Base-by-base conservation (phyloP, 2,329 filamentous ascomycete genomes). In the Cercospora nicotianae region DNA sequence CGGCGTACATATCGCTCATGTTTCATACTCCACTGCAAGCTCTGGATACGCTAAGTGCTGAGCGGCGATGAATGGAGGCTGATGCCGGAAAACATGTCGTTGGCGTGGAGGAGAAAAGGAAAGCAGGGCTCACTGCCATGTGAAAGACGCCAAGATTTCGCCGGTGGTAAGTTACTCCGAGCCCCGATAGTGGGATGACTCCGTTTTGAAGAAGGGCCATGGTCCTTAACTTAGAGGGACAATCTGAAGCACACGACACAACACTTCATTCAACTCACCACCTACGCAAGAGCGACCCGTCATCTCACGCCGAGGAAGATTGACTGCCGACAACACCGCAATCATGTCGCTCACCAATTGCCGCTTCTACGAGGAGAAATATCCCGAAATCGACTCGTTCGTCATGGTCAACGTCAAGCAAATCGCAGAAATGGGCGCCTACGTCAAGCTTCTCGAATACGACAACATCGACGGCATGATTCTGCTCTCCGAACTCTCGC, bases 391-490 rank as follows among this genome's bases (percentile, higher is more conserved):
- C 80, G 95, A 99, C 84, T 96, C 93, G 87, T 98, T 97, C 84
- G 96, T 99, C 80, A 99, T 99, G 95, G 95, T 99, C 81, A 99
- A 98, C 83, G 95, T 98, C 77, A 96, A 97, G 88, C 93, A 97
- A 91, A 99, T 99, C 80, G 95, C 95, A 81, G 96, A 99, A 83
- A 99, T 99, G 96, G 95, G 95, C 81, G 95, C 96, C 77, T 99
- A 99, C 81, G 96, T 99, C 79, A 99, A 99, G 85, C 90, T 99
- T 66, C 90, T 99, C 76, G 95, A 99, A 85, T 99, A 99, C 84
- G 95, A 99, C 83, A 97, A 98, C 84, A 99, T 99, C 78, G 96
- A 99, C 80, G 95, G 95, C 88, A 99, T 99, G 96, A 99, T 99
- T 78, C 86, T 99, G 74, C 92, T 99, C 73, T 97, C 93, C 77